Evolutionary conservation across 176 grass and related monocot species (phyloP).

Genomic region (barley (Hordeum vulgare)): MorexV3_pseudomolecules_assembly NC_058522.1:565810745-565811244

Average conservation of each 20-base stretch:
- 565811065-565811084: neutral
- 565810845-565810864: neutral
- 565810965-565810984: too few relatives aligned
- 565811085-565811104: neutral
- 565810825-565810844: neutral
- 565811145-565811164: neutral
- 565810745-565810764: neutral
- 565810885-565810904: too few relatives aligned
- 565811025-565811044: too few relatives aligned
- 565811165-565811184: neutral
- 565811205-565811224: neutral
- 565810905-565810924: too few relatives aligned
- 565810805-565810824: neutral
- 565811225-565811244: neutral
- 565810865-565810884: too few relatives aligned
- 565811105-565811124: neutral
- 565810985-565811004: too few relatives aligned
- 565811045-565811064: neutral
- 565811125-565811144: neutral
- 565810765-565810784: neutral
- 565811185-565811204: neutral
- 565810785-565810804: neutral
- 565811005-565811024: too few relatives aligned
- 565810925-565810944: too few relatives aligned
- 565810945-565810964: too few relatives aligned